These are phyloP conservation scores for Myriosclerotinia duriaeana DNA, from an alignment of 2,329 filamentous ascomycete species.

Conservation along the genomic window DNA sequence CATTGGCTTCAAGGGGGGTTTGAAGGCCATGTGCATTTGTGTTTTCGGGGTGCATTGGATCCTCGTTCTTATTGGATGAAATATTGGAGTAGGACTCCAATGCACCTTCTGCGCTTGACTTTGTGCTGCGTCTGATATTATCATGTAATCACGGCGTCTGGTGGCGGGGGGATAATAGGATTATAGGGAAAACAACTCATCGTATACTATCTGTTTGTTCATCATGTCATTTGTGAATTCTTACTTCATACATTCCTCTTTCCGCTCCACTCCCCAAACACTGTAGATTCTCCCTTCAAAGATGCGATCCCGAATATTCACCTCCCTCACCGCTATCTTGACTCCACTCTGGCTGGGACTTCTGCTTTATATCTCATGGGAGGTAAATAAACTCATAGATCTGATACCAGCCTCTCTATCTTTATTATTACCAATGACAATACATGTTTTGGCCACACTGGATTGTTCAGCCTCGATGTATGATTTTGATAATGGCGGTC, in stretches of 20 bases:
- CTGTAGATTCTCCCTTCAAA: background rate
- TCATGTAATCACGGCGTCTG: constrained; percentile 23
- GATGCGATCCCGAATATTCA: background rate
- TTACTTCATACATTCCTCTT: background rate
- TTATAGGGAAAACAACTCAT: constrained; percentile 21
- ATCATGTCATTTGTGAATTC: background rate
- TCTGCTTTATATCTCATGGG: background rate
- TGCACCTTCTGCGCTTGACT: constrained; percentile 19
- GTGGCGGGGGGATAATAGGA: constrained; percentile 22
- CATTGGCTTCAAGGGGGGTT: background rate
- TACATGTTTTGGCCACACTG: too few species aligned
- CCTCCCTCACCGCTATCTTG: constrained; percentile 11
- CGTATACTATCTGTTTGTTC: background rate
- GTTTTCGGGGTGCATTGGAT: constrained; percentile 17
- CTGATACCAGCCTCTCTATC: too few species aligned
- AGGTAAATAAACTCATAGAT: background rate
- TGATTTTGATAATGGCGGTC: too few species aligned
- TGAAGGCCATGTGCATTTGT: constrained; percentile 20
- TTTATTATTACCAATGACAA: too few species aligned
- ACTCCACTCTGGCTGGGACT: constrained; percentile 3
- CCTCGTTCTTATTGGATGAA: constrained; percentile 15
- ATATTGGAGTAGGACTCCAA: constrained; percentile 9
- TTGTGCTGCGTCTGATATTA: constrained; percentile 23
- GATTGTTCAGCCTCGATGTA: too few species aligned
- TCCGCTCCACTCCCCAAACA: background rate